phyloP scores from a whole-genome alignment of 106 monocot species.

The Ottelia alismoides region DNA sequence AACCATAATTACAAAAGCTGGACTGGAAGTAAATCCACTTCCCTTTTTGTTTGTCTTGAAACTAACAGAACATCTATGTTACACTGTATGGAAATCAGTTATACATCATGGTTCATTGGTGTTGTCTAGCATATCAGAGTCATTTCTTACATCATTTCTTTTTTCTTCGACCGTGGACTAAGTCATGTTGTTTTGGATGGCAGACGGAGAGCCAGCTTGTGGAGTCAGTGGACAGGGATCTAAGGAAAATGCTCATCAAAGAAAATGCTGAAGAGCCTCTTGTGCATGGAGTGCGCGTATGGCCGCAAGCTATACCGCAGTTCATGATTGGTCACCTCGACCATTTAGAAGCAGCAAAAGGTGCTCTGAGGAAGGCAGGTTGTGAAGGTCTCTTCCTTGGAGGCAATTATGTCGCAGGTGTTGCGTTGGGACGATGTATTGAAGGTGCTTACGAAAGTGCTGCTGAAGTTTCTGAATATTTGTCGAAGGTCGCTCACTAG shows the following conservation, averaged over 20 bases:
- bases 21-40: too few relatives aligned
- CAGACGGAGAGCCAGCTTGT: conserved; percentile 53
- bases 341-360: conserved; percentile 39
- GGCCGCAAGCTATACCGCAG: conserved; percentile 83
- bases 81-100: too few relatives aligned
- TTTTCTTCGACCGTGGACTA: conserved; percentile 1
- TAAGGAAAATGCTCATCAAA: conserved; percentile 66
- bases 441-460: conserved; percentile 63
- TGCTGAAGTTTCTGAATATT: conserved; percentile 27
- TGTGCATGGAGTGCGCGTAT: conserved; percentile 46
- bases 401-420: conserved; percentile 69
- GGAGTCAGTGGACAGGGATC: conserved; percentile 49
- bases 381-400: conserved; percentile 59
- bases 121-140: too few relatives aligned
- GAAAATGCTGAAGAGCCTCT: conserved; percentile 38
- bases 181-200: too few relatives aligned
- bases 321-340: conserved; percentile 71
- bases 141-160: too few relatives aligned
- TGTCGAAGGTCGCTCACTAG: conserved; percentile 30
- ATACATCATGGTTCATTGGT: too few relatives aligned
- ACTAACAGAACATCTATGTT: too few relatives aligned
- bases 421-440: conserved; percentile 58
- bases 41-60: too few relatives aligned
- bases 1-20: too few relatives aligned
- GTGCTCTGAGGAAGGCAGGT: conserved; percentile 28